phyloP scores from a whole-genome alignment of 768 basidiomycete species.

The Chalciporus pseudorubinellus region DNA sequence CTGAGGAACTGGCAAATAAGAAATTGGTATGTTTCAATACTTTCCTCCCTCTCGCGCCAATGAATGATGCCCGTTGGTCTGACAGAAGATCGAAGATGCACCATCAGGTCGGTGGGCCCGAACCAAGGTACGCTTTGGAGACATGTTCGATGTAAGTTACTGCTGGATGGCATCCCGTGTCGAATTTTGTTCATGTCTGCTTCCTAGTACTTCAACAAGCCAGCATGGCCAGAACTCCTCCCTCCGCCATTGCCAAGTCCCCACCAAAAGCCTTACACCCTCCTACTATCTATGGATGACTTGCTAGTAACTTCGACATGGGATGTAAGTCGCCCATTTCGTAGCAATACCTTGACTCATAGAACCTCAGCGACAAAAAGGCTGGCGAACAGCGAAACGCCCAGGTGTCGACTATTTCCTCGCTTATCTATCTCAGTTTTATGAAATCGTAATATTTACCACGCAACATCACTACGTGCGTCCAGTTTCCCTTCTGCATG shows the following conservation, averaged over 20 bases:
- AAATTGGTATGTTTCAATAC: constrained; percentile 49
- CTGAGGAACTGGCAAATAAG: constrained; percentile 62
- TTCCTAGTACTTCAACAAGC: constrained; percentile 84
- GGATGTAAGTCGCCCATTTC: constrained; percentile 68
- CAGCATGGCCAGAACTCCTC: constrained; percentile 87
- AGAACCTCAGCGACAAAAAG: constrained; percentile 69
- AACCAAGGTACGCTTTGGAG: constrained; percentile 57
- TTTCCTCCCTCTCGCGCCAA: neutral
- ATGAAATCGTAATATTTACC: constrained; percentile 96
- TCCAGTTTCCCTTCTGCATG: constrained; percentile 11
- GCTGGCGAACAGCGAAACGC: constrained; percentile 97
- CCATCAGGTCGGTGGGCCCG: constrained; percentile 64
- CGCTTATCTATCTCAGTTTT: constrained; percentile 96
- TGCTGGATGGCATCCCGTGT: neutral
- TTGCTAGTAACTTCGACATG: constrained; percentile 88
- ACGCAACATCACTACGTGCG: constrained; percentile 84
- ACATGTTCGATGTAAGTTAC: constrained; percentile 64
- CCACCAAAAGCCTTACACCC: constrained; percentile 87
- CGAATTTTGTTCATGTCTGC: neutral
- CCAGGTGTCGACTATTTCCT: constrained; percentile 99
- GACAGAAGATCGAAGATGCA: constrained; percentile 56
- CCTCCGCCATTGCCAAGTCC: constrained; percentile 82
- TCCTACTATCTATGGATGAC: constrained; percentile 89
- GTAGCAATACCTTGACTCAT: neutral
- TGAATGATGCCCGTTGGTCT: neutral